Conservation (phyloP, 768 basidiomycete genomes). For the Kwoniella europaea region DNA sequence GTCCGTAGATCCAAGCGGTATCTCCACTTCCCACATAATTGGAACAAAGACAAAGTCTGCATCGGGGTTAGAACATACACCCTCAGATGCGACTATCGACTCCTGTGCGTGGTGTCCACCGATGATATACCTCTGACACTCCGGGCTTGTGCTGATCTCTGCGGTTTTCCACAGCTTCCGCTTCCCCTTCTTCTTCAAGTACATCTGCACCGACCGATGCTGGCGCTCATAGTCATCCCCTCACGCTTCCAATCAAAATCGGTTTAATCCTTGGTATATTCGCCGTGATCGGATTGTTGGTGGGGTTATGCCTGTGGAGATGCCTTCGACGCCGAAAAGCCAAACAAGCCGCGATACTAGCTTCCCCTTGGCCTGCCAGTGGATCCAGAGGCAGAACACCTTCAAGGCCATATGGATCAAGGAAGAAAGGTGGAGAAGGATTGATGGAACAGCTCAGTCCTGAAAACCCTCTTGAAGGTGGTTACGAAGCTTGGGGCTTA, state of each 20-base stretch:
- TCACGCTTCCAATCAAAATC: conserved; percentile 62
- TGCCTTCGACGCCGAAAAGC: conserved; percentile 13
- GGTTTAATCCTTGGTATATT: conserved; percentile 69
- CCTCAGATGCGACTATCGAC: conserved; percentile 7
- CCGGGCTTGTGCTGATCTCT: conserved; percentile 2
- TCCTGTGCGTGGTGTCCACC: conserved; percentile 9
- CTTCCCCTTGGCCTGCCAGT: conserved; percentile 13
- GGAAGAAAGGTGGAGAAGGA: conserved; percentile 40
- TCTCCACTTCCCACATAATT: not conserved
- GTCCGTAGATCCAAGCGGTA: conserved; percentile 5
- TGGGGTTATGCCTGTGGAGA: conserved; percentile 45
- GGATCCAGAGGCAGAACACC: conserved; percentile 12
- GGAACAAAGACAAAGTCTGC: conserved; percentile 12
- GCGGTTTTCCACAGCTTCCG: conserved; percentile 12
- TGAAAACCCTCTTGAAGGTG: conserved; percentile 3
- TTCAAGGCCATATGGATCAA: conserved; percentile 34
- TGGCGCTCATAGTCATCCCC: conserved; percentile 45
- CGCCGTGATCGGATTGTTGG: conserved; percentile 63
- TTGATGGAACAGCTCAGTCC: conserved; percentile 24
- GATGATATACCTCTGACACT: not conserved
- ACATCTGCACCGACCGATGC: conserved; percentile 39
- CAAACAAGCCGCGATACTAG: not conserved
- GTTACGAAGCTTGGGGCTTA: conserved; percentile 12
- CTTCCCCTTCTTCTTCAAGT: conserved; percentile 38
- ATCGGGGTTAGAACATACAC: conserved; percentile 9